Conservation (phyloP, 768 basidiomycete species). For the Epithele typhae region DNA sequence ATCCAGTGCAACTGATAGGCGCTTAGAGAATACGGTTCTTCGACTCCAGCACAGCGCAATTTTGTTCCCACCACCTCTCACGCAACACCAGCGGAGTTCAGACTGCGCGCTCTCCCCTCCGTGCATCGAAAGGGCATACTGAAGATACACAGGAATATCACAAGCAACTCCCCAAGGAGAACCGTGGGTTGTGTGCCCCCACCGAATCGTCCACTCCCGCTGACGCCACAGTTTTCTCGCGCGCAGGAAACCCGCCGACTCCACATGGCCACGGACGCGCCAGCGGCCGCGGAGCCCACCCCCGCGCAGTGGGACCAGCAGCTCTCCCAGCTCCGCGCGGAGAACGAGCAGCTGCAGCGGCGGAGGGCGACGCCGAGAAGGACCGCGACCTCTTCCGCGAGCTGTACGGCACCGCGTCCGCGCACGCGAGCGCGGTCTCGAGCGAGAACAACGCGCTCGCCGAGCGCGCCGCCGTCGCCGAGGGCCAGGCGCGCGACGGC, state of each 20-base stretch:
- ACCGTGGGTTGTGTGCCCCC: no score
- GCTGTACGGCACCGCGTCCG: constrained; percentile 24
- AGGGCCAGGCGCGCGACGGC: constrained; percentile 51
- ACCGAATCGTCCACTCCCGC: no score
- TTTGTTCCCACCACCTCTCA: no score
- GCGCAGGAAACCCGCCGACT: not conserved
- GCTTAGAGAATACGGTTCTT: no score
- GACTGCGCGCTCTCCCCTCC: no score
- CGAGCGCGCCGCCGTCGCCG: constrained; percentile 24
- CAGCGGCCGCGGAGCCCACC: not conserved
- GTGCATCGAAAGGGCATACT: no score
- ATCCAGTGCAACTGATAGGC: no score
- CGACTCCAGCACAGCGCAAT: no score
- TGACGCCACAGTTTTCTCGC: no score
- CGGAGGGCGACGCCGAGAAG: constrained; percentile 24
- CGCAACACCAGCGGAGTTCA: no score
- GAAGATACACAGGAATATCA: no score
- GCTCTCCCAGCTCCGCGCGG: constrained; percentile 20
- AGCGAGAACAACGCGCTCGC: constrained; percentile 25
- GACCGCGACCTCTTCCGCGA: constrained; percentile 27
- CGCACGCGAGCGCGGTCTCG: constrained; percentile 21
- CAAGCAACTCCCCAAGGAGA: no score
- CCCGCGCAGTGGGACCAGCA: constrained; percentile 12
- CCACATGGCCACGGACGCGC: not conserved
- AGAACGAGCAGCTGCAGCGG: constrained; percentile 24